Base-by-base conservation (phyloP, 495 filamentous ascomycete genomes). In the Bathelium albidoporum region DNA sequence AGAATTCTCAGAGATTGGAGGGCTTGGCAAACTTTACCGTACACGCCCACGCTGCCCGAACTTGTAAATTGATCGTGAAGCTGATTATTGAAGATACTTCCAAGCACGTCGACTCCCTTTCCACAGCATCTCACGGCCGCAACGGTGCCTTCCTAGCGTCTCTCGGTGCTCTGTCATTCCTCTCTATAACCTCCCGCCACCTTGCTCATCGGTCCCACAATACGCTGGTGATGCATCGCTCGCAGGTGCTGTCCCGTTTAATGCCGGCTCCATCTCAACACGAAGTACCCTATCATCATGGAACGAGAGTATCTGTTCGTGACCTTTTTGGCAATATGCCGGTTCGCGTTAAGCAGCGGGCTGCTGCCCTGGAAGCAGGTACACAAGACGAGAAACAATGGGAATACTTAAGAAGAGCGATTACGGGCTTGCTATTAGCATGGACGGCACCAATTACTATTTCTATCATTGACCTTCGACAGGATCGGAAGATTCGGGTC, bases 241-340 rank as follows among this genome's bases (percentile, higher is more conserved):
- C 89, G 16, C 83, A 80, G 41, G 75, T 87, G 18, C 76, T 94
- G n/a, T 77, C 84, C 16, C 82, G 91, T 7, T 77, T 87, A 60
- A 74, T 79, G 1, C 89, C 89, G 26, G 85, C 89, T 2, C 81
- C 83, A 1, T 65, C 76, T 3, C 81, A 87, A 43, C 82, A 90
- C 34, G 76, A 79, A 31, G 65, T 94, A 2, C 74, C 66, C 78
- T 80, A 59, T 67, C 76, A 16, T 7, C 87, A 90, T 74, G 95
- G 94, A 5, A 96, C 93, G 1, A 80, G 85, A 55, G 85, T 94
- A 10, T 82, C 81, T 3, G 89, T 97, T 2, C 85, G 89, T 65
- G 89, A 96, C 69, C 78, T 98, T 14, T 97, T 97, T 74, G 94
- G 93, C 1, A 91, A 90, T 58, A 91, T 98, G 87, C 94, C 94